phyloP scores from a whole-genome alignment of 2,329 filamentous ascomycete species.

The Aurifilum marmelostoma region DNA sequence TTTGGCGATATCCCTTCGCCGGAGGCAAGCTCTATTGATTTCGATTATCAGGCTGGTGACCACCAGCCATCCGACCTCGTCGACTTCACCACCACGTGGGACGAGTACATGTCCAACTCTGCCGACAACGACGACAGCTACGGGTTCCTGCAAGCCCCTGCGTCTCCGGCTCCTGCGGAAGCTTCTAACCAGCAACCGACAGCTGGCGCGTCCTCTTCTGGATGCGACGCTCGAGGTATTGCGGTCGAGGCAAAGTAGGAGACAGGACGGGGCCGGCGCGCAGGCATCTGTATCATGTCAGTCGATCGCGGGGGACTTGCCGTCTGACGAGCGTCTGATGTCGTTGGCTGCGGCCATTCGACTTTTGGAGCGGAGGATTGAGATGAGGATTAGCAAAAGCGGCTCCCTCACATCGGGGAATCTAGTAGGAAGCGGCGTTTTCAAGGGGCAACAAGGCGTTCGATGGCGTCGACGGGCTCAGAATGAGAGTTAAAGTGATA shows the following conservation, averaged over 20 bases:
- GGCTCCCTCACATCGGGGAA: background rate
- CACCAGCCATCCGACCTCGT: conserved; percentile 24
- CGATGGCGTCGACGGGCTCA: conserved; percentile 6
- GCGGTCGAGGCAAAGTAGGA: conserved; percentile 55
- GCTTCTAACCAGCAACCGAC: conserved; percentile 74
- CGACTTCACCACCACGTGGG: conserved; percentile 34
- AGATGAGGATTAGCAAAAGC: conserved; percentile 29
- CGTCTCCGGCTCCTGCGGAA: conserved; percentile 64
- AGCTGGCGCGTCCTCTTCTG: conserved; percentile 72
- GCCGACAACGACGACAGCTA: conserved; percentile 44
- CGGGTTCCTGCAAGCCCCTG: conserved; percentile 59
- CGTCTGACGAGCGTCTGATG: conserved; percentile 47
- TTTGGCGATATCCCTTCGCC: conserved; percentile 58
- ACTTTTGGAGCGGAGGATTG: conserved; percentile 46
- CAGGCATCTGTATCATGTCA: background rate
- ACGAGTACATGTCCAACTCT: conserved; percentile 57
- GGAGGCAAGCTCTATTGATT: conserved; percentile 67
- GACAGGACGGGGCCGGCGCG: conserved; percentile 17
- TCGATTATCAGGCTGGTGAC: conserved; percentile 70
- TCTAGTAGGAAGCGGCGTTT: background rate
- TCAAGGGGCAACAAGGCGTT: background rate
- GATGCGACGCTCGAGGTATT: conserved; percentile 75
- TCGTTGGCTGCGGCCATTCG: conserved; percentile 52
- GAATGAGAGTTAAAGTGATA: conserved; percentile 2
- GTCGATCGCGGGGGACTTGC: conserved; percentile 20